Base-by-base conservation (phyloP, 352 stramenopile genomes). In the Pythium biforme region DNA sequence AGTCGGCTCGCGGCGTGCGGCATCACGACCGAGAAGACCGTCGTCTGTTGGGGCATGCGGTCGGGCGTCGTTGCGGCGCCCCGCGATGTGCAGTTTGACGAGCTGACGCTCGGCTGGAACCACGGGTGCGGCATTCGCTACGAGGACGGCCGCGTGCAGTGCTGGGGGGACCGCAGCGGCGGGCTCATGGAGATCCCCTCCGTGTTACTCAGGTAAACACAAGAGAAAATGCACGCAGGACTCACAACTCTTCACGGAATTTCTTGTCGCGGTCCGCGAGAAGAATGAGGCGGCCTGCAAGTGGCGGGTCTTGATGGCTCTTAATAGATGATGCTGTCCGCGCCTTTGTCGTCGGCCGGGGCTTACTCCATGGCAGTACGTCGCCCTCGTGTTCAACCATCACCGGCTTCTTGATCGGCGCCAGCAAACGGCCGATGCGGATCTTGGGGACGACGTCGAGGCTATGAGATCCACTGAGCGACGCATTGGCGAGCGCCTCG, bases 31-130 rank as follows among this genome's bases (percentile, higher is more conserved):
- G 81, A 89, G 62, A 83, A 86, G 59, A 83, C 58, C 2, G 78
- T 76, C 17, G 64, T 68, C 12, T 94, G 85, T 60, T 92, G 79
- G 79, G 85, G 85, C 3, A 88, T 91, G 79, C 65, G 64, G 4
- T 88, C 81, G 8, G 82, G 82, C 1, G 82, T 91, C 23, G 88
- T 74, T 26, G 72, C 70, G 11, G 77, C 70, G 11, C 82, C 82
- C 1, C 76, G 55, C 1, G 59, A 74, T 47, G 68, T 88, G 37
- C 64, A 75, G 40, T 89, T 91, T 56, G 82, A 91, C 59, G 82
- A 91, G 47, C 56, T 90, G 22, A 83, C 76, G 15, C 58, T 90
- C 17, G 81, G 81, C 7, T 90, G 79, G 79, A 88, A 90, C 67
- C 81, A 90, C 52, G 81, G 81, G 11, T 90, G 81, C 51, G 81